A percentile compares a stretch with the other conserved stretches of the same genome.
Evolutionary conservation across 495 filamentous ascomycete genomes (phyloP).

Genomic region (Articulospora tetracladia): DNA sequence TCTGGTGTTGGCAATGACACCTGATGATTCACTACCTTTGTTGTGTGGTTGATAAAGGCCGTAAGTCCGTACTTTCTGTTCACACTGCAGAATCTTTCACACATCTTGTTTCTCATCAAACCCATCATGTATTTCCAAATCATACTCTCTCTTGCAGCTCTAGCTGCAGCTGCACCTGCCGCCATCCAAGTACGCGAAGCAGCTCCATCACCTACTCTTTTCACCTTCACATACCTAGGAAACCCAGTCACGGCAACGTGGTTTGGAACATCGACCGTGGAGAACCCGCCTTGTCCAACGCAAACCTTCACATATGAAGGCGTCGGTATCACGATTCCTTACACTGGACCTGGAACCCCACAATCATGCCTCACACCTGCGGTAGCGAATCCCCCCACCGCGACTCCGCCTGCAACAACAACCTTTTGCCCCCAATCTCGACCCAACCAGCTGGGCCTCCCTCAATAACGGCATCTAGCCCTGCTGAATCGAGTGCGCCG

Average conservation of each 20-base stretch:
- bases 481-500: too few relatives aligned
- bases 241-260: not conserved
- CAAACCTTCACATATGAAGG: not conserved
- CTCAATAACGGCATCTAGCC: too few relatives aligned
- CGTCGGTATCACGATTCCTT: not conserved
- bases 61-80: too few relatives aligned
- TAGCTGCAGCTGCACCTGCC: not conserved
- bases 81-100: too few relatives aligned
- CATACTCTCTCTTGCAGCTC: not conserved
- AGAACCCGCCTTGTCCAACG: not conserved
- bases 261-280: not conserved
- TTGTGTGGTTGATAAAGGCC: too few relatives aligned
- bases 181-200: not conserved
- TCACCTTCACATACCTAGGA: not conserved
- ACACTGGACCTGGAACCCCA: not conserved
- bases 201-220: not conserved
- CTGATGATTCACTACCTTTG: not conserved
- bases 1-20: not conserved
- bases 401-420: not conserved
- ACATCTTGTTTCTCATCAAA: too few relatives aligned
- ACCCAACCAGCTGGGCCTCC: too few relatives aligned
- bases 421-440: too few relatives aligned
- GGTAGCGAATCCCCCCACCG: not conserved
- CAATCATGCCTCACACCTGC: not conserved
- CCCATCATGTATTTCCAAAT: not conserved